Evolutionary conservation across 2,329 filamentous ascomycete genomes (phyloP), one percentile per base, ranked within the genome.

Genomic region (Penicillium corylophilum): DNA sequence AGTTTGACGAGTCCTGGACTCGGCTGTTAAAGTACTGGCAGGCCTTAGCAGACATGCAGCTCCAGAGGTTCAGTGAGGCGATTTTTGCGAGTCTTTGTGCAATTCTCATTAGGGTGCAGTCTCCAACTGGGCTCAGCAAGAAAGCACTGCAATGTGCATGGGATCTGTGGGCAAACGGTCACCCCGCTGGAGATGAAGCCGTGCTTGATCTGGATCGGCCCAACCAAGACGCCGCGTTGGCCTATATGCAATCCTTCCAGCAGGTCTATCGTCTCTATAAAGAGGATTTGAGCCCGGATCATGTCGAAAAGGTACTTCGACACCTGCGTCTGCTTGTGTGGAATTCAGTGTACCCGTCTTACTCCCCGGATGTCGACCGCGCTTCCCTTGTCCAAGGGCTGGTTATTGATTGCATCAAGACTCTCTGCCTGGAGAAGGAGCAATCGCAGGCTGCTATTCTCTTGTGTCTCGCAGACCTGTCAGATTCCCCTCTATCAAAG

Each of bases 181-280:
- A 88, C n/a, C 85, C 86, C 0, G 72, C 78, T 3, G 71, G 76
- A 1, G 73, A 73, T 28, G 61, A 73, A 29, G 65, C 71, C 12
- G 64, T 71, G 16, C 64, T 74, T 13, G 74, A 79, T 35, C 65
- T 75, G 44, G 71, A 76, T 0, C 73, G 74, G 2, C 82, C 88
- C 55, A 95, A 94, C 59, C 90, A 96, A 66, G 86, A 86, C 50
- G 91, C 89, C 10, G 81, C 93, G n/a, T 75, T 89, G 26, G 88
- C 91, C n/a, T 96, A 96, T 73, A 82, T 94, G 1, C 81, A 85
- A 20, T 81, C 88, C 1, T 82, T 94, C 36, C 78, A 84, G 50
- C 86, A 94, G 61, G 79, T 97, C 1, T 95, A 96, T 64, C 82
- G 84, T 1, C 80, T 96, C 5, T 83, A 90, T 43, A 80, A 86